Evolutionary conservation across 352 stramenopile species (phyloP).

Genomic region (Globisporangium spiculum): DNA sequence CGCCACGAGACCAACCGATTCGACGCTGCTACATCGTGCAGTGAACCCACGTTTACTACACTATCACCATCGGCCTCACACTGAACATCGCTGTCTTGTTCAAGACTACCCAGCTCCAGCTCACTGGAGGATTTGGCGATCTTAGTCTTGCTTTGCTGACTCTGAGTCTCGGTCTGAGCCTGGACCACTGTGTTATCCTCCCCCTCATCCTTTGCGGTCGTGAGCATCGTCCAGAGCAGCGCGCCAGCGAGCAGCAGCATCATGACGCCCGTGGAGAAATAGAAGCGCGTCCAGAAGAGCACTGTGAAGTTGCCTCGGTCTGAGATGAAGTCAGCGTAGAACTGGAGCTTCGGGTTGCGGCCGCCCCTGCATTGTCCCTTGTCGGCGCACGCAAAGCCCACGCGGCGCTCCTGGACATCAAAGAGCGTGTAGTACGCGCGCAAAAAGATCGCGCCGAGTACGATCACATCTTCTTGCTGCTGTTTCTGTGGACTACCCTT

Average conservation of each 20-base stretch:
- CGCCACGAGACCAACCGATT: slow-evolving; percentile 11
- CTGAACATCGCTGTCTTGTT: not conserved
- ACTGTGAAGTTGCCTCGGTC: slow-evolving; percentile 8
- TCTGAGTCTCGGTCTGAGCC: slow-evolving; percentile 8
- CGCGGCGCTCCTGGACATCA: slow-evolving; percentile 33
- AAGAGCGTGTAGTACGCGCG: slow-evolving; percentile 71
- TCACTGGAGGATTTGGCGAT: not conserved
- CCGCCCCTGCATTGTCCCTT: slow-evolving; percentile 28
- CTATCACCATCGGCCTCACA: not conserved
- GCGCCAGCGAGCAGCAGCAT: slow-evolving; percentile 30
- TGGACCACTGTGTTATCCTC: slow-evolving; percentile 24
- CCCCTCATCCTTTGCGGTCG: slow-evolving; percentile 13
- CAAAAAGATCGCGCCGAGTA: slow-evolving; percentile 64
- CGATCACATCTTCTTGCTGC: slow-evolving; percentile 34
- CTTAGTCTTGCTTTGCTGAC: not conserved
- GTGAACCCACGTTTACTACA: not conserved
- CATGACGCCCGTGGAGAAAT: slow-evolving; percentile 29
- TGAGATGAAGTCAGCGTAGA: slow-evolving; percentile 23
- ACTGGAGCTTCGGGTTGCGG: slow-evolving; percentile 33
- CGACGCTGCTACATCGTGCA: not conserved
- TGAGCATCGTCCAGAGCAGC: slow-evolving; percentile 37
- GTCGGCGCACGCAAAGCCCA: slow-evolving; percentile 45
- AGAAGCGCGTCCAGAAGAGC: slow-evolving; percentile 41
- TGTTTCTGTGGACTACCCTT: not conserved
- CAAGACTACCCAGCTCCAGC: not conserved